Evolutionary conservation across 2,329 filamentous ascomycete species (phyloP), one percentile per base, ranked within the genome.

Genomic region (Pseudocercospora ulei): DNA sequence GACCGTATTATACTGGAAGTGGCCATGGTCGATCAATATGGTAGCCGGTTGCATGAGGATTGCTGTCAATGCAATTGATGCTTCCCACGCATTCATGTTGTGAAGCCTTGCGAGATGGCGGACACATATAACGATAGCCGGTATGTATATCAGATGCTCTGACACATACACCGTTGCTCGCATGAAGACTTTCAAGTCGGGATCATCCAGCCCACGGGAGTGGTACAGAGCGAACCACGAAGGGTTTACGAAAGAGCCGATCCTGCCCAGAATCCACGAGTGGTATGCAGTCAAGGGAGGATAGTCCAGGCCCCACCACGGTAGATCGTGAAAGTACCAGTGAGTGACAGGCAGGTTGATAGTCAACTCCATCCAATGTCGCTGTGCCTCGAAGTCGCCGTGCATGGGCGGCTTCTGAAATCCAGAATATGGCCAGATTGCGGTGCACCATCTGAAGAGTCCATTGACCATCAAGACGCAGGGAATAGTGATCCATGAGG

Each of bases 331-430:
- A 58, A 93, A 94, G 63, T 98, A 98, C 90, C 92, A 98, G 61
- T 90, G 82, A 7, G 85, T 90, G 23, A 92, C 71, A 8, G 90
- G 90, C 1, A 98, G 69, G 43, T 94, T 76, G 5, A 76, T 82
- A 1, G 90, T 95, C 49, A 98, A 70, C 58, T 98, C 90, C 87
- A 98, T 94, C 90, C 90, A 98, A 63, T 98, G 90, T 53, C 90
- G 71, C 62, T 98, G 90, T 3, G 92, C 90, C 67, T 98, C 90
- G 64, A 94, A 98, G 63, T 98, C 90, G 50, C 90, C 90, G 57
- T 87, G 82, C 77, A 95, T 86, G 4, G 90, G 90, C 22, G 87
- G 87, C 44, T 75, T 76, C 43, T 80, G 69, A 56, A 80, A 82
- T 39, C 88, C 90, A 54, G 90, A 98, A 62, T 96, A 95, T 41